These are phyloP conservation scores for Fusarium chaquense DNA, from an alignment of 2,329 filamentous ascomycete genomes.

Conservation along the genomic window DNA sequence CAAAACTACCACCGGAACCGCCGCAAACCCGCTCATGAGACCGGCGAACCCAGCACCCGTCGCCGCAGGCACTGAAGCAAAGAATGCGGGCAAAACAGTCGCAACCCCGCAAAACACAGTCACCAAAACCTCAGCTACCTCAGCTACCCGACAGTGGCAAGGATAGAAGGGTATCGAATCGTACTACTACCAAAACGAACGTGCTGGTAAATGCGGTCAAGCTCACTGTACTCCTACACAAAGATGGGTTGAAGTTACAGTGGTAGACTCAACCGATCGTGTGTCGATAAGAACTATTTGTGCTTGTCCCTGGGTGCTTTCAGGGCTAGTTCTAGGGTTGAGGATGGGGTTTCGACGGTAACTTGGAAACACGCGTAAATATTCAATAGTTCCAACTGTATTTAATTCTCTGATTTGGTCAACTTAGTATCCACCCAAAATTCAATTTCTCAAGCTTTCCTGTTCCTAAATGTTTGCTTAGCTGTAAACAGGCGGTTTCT, in stretches of 20 bases:
- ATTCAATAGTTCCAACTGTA: no score
- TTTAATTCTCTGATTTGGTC: no score
- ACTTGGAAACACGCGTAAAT: background rate
- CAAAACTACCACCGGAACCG: background rate
- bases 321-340: background rate
- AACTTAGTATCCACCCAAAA: no score
- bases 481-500: no score
- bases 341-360: background rate
- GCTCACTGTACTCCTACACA: no score
- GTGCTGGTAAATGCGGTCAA: no score
- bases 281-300: background rate
- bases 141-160: no score
- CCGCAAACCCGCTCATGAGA: no score
- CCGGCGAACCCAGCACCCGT: background rate
- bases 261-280: background rate
- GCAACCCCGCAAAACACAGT: background rate
- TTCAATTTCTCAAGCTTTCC: no score
- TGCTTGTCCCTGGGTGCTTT: background rate
- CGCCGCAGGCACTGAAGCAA: no score
- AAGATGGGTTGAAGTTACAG: background rate
- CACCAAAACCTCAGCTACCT: background rate
- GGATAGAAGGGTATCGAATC: background rate
- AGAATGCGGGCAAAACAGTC: background rate
- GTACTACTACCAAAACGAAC: background rate
- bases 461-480: no score